Conservation (phyloP, 305 asterid genomes). For the Fraxinus baroniana region DNA sequence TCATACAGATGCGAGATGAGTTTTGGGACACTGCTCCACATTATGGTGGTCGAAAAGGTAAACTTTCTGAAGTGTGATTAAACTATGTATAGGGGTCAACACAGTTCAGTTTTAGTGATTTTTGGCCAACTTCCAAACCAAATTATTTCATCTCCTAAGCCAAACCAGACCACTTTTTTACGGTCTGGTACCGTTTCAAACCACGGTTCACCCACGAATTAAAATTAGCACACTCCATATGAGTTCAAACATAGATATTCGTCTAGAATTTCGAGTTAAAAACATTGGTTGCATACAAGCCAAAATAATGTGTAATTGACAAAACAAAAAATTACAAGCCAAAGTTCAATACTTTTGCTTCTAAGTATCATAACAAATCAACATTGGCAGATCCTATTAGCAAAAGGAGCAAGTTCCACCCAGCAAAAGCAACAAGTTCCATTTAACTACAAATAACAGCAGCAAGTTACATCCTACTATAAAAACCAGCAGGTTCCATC, state of each 20-base stretch:
- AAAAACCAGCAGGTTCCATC: not conserved
- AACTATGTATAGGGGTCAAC: not conserved
- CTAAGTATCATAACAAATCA: not conserved
- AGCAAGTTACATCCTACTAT: not conserved
- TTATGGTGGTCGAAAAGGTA: constrained; percentile 93
- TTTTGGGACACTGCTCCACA: constrained; percentile 99
- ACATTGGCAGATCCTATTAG: not conserved
- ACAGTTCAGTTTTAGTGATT: not conserved
- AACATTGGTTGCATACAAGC: not conserved
- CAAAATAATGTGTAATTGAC: not conserved
- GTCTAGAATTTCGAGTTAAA: not conserved
- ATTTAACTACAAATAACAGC: not conserved
- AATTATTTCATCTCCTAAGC: not conserved
- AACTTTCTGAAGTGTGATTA: not conserved
- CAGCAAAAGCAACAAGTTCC: not conserved
- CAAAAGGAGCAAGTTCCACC: not conserved
- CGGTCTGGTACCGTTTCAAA: not conserved
- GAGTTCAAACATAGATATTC: not conserved
- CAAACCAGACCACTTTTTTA: not conserved
- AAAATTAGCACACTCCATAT: not conserved
- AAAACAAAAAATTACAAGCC: not conserved
- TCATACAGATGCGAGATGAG: constrained; percentile 74
- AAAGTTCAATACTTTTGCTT: not conserved
- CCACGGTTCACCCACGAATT: not conserved
- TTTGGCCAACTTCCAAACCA: not conserved